phyloP scores from a whole-genome alignment of 495 filamentous ascomycete genomes.

The Xanthoparmelia taractica region DNA sequence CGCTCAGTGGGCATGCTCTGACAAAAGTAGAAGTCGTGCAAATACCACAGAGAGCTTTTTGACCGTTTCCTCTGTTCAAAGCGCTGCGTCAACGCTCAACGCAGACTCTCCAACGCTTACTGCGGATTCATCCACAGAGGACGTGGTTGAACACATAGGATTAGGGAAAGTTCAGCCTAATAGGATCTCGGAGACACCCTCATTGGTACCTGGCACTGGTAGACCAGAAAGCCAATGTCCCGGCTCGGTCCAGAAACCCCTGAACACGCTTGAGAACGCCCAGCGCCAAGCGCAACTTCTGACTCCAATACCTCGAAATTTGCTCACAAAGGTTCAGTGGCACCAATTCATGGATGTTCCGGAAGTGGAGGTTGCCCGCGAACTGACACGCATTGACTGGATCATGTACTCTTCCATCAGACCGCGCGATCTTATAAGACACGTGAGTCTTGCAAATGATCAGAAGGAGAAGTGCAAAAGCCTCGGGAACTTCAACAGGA shows the following conservation, averaged over 20 bases:
- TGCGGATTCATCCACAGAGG: conserved; percentile 20
- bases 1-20: conserved; percentile 51
- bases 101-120: conserved; percentile 19
- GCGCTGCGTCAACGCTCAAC: conserved; percentile 17
- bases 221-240: conserved; percentile 40
- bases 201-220: conserved; percentile 36
- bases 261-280: conserved; percentile 60
- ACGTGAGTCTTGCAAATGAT: conserved; percentile 67
- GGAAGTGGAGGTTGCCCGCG: conserved; percentile 77
- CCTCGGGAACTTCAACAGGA: conserved; percentile 79
- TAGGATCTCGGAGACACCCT: conserved; percentile 38
- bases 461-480: conserved; percentile 63
- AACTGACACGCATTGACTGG: conserved; percentile 95
- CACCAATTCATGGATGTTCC: conserved; percentile 71
- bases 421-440: conserved; percentile 86
- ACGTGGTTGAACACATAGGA: conserved; percentile 26
- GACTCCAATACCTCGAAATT: conserved; percentile 49
- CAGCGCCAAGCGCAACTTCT: conserved; percentile 63
- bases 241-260: conserved; percentile 44
- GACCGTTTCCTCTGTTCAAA: conserved; percentile 19
- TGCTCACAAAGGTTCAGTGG: conserved; percentile 72
- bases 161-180: conserved; percentile 38
- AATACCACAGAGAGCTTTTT: conserved; percentile 24
- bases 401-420: conserved; percentile 92
- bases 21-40: conserved; percentile 21